Evolutionary conservation across 306 rosid genomes (phyloP).

Genomic region (Rubus idaeus): DNA sequence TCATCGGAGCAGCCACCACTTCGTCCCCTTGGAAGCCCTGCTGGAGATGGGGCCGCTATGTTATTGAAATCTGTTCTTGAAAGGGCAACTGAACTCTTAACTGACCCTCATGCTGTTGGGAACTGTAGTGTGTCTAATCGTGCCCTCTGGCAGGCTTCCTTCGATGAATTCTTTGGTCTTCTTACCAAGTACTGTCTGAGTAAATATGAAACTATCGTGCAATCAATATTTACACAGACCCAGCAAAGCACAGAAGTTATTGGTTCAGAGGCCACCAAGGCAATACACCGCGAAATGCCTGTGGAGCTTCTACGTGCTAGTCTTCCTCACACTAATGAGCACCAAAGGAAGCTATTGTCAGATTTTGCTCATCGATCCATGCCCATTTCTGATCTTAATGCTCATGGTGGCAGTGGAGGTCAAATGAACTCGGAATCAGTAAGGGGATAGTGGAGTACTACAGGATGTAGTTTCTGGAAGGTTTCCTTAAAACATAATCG

Average conservation of each 20-base stretch:
- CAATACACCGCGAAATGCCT: conserved; percentile 89
- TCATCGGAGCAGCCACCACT: conserved; percentile 92
- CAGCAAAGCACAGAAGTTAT: conserved; percentile 50
- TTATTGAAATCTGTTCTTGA: conserved; percentile 82
- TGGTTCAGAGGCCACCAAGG: conserved; percentile 69
- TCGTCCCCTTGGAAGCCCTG: conserved; percentile 86
- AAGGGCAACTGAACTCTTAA: conserved; percentile 80
- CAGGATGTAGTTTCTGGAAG: background rate
- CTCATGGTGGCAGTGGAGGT: conserved; percentile 46
- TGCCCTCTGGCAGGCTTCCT: conserved; percentile 96
- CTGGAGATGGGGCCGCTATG: conserved; percentile 87
- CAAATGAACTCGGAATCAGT: conserved; percentile 81
- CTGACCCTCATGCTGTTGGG: conserved; percentile 69
- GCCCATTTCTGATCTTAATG: conserved; percentile 53
- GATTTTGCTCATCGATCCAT: conserved; percentile 93
- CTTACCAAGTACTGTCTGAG: conserved; percentile 77
- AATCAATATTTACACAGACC: conserved; percentile 57
- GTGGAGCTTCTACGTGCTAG: conserved; percentile 96
- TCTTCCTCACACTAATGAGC: conserved; percentile 93
- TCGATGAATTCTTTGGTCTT: conserved; percentile 78
- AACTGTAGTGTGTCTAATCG: conserved; percentile 65
- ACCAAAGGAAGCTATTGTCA: conserved; percentile 47
- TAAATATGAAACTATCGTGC: conserved; percentile 77
- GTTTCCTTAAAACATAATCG: background rate
- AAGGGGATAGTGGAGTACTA: conserved; percentile 29